Evolutionary conservation across 805 yeast genomes (phyloP).

Genomic region (Monosporozyma solicola): DNA sequence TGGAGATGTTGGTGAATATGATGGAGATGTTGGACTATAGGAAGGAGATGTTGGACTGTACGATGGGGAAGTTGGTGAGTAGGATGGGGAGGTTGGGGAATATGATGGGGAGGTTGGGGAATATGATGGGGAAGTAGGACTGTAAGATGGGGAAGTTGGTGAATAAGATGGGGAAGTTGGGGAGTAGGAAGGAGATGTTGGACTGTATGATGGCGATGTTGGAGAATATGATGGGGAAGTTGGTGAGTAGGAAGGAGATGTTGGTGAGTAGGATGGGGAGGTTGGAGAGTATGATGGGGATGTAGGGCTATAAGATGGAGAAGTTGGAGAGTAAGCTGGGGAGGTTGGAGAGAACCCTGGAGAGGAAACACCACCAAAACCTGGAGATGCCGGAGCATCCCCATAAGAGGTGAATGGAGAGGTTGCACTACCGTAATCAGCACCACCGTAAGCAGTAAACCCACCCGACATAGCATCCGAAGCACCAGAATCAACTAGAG

Average conservation of each 20-base stretch:
- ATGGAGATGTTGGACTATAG: slow-evolving; percentile 60
- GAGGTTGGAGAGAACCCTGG: slow-evolving; percentile 71
- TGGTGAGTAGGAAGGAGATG: slow-evolving; percentile 72
- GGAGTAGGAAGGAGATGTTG: slow-evolving; percentile 67
- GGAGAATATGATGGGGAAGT: slow-evolving; percentile 77
- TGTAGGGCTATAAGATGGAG: slow-evolving; percentile 75
- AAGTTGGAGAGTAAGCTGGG: slow-evolving; percentile 72
- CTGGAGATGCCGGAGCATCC: slow-evolving; percentile 52
- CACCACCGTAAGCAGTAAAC: slow-evolving; percentile 81
- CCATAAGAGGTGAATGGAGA: slow-evolving; percentile 44
- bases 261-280: slow-evolving; percentile 60
- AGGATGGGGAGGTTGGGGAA: slow-evolving; percentile 44
- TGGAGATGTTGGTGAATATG: slow-evolving; percentile 58
- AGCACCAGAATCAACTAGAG: slow-evolving; percentile 79
- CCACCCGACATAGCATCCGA: slow-evolving; percentile 71
- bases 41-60: slow-evolving; percentile 42
- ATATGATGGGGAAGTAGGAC: no score
- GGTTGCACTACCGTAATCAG: slow-evolving; percentile 51
- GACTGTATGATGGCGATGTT: slow-evolving; percentile 64
- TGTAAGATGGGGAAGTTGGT: slow-evolving; percentile 77
- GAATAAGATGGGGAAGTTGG: slow-evolving; percentile 64
- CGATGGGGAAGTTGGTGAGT: slow-evolving; percentile 56
- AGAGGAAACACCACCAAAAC: slow-evolving; percentile 45
- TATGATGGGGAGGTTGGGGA: slow-evolving; percentile 74
- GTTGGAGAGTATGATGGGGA: slow-evolving; percentile 72